These are phyloP conservation scores for Pisolithus orientalis DNA, from an alignment of 768 basidiomycete species.

Conservation along the genomic window DNA sequence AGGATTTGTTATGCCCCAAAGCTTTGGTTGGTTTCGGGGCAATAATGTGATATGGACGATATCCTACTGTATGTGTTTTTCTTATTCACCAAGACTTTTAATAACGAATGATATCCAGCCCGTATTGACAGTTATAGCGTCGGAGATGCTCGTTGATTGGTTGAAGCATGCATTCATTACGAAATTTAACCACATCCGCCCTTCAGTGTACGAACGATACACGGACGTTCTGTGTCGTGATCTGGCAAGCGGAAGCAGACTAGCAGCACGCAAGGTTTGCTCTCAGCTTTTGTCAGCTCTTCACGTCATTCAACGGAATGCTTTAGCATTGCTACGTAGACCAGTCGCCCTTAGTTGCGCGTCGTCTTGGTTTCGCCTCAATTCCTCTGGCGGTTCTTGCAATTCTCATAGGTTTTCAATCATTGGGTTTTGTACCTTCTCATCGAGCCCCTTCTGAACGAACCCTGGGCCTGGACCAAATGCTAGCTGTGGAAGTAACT, in stretches of 20 bases:
- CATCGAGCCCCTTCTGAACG: constrained; percentile 33
- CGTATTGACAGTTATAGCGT: constrained; percentile 82
- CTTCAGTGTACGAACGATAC: constrained; percentile 91
- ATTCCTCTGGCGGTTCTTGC: constrained; percentile 84
- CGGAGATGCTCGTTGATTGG: constrained; percentile 97
- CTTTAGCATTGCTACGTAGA: constrained; percentile 83
- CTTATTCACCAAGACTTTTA: not conserved
- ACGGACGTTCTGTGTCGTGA: constrained; percentile 94
- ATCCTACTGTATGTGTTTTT: constrained; percentile 63
- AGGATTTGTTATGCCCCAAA: constrained; percentile 70
- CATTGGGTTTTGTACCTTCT: constrained; percentile 54
- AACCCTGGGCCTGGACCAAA: constrained; percentile 31
- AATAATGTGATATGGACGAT: constrained; percentile 81
- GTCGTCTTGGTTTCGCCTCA: constrained; percentile 89
- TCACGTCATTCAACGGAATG: constrained; percentile 1
- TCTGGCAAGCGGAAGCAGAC: constrained; percentile 70
- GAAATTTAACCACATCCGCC: constrained; percentile 97
- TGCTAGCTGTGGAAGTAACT: constrained; percentile 43
- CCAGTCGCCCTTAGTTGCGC: constrained; percentile 90
- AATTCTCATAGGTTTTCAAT: constrained; percentile 71
- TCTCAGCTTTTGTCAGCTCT: not conserved
- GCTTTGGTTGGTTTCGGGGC: constrained; percentile 81
- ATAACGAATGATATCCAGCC: constrained; percentile 49
- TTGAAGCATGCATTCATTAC: constrained; percentile 99
- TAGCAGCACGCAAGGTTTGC: constrained; percentile 61